A percentile compares a stretch with the other conserved stretches of the same genome.
phyloP scores from a whole-genome alignment of 371 early-diverging fungal species.

The Sanchytrium tribonematis region DNA sequence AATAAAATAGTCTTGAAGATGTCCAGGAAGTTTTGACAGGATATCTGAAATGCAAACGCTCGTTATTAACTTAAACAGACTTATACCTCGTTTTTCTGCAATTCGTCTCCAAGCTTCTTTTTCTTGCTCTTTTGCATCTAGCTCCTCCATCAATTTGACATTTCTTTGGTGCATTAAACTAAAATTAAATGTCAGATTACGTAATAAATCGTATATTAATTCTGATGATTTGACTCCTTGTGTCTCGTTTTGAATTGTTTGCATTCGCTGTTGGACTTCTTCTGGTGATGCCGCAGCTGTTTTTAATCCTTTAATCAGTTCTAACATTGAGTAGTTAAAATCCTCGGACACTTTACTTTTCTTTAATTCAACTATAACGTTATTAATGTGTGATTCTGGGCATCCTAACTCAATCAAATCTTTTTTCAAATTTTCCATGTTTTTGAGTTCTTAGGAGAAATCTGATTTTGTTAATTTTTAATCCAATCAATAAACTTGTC shows the following conservation, averaged over 20 bases:
- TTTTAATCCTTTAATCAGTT: neutral
- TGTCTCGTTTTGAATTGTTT: neutral
- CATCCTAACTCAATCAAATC: neutral
- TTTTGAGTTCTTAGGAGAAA: neutral
- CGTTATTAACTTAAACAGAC: neutral
- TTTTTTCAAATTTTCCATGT: neutral
- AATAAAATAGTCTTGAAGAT: neutral
- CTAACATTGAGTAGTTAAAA: neutral
- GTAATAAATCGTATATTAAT: neutral
- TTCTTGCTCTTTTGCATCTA: neutral
- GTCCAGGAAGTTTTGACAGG: neutral
- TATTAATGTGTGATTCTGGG: neutral
- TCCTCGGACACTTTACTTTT: neutral
- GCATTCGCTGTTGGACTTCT: neutral
- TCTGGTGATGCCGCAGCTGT: neutral
- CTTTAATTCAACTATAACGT: neutral
- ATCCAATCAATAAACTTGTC: constrained; percentile 1
- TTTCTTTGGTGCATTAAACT: neutral
- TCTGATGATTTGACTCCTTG: neutral
- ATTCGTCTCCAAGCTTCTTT: neutral
- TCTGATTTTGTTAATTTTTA: neutral
- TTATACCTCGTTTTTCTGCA: neutral
- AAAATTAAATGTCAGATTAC: neutral
- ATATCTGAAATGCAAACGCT: neutral
- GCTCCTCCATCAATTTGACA: neutral